A percentile compares a stretch with the other conserved stretches of the same genome.
These are phyloP conservation scores for Apostasia ramifera DNA, from an alignment of 106 monocot species.

Conservation along the genomic window DNA sequence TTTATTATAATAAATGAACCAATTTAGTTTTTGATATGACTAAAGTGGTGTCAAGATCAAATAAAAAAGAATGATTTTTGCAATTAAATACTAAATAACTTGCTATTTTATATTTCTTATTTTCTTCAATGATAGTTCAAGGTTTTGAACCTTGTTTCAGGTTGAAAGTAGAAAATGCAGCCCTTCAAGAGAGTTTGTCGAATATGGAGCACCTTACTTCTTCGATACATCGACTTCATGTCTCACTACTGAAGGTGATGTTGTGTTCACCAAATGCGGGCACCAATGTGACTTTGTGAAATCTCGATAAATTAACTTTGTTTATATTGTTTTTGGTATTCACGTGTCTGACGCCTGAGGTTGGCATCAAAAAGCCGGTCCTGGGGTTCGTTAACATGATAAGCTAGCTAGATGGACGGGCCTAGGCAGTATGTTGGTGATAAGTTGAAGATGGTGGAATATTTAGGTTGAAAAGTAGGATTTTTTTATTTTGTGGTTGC, in stretches of 20 bases:
- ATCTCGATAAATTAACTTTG: background rate
- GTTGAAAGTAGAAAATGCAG: slow-evolving; percentile 62
- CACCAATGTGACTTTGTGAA: background rate
- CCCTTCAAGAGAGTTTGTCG: slow-evolving; percentile 65
- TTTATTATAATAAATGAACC: no score
- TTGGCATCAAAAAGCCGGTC: no score
- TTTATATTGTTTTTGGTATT: background rate
- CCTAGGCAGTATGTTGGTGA: no score
- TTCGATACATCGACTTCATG: slow-evolving; percentile 51
- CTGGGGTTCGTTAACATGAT: no score
- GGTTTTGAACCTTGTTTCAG: slow-evolving; percentile 22
- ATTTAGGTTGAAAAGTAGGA: no score
- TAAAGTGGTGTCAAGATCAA: no score
- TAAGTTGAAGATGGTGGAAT: no score
- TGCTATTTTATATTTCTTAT: background rate
- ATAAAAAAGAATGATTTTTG: no score
- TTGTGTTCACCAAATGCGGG: background rate
- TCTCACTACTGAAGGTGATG: slow-evolving; percentile 63
- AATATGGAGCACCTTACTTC: slow-evolving; percentile 65
- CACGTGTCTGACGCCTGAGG: background rate
- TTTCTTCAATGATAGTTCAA: background rate
- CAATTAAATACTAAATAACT: no score
- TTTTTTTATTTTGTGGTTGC: no score
- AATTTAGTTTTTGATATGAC: no score
- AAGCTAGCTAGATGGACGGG: no score